Base-by-base conservation (phyloP, 2,329 filamentous ascomycete genomes). In the Fusarium torulosum region DNA sequence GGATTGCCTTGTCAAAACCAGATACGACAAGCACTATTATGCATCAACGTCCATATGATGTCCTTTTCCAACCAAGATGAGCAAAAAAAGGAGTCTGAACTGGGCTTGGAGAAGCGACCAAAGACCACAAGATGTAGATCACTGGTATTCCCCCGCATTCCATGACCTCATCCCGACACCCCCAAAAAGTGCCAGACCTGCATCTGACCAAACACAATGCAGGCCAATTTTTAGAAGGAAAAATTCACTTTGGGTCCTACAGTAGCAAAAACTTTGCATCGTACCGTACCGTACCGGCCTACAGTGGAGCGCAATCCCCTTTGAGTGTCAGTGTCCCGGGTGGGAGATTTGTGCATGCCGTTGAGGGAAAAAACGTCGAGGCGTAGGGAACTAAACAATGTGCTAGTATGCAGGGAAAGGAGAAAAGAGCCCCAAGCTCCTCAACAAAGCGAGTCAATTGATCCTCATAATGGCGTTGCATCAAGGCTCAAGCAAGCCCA, bases 81-180 rank as follows among this genome's bases (percentile, higher is more conserved):
- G 37, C 49, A 67, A 33, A 33, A 29, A 53, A 57, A 59, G 53
- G 52, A 63, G 59, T 47, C 49, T 33, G 25, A 50, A 47, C 29
- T 50, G 50, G 43, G 46, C 49, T 55, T 45, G 49, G 63, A 37
- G 55, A 19, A 41, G 45, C 29, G 45, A 23, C 37, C 44, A 55
- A 29, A 55, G 46, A 38, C 51, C 53, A 59, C 54, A 67, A 52
- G 23, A 63, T 56, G 60, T 56, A 49, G 59, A 67, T 66, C 63
- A 60, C 55, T 66, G 67, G 67, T 41, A 73, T 72, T 73, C 70
- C 74, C 74, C 74, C 74, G 74, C 74, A 76, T 75, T 76, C 72
- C 74, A 75, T 76, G 72, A 74, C 74, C 74, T 76, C 74, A 76
- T 76, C 72, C 69, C 72, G 70, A 66, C 61, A 62, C 52, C 63